Conservation (phyloP, 2,329 filamentous ascomycete genomes). For the Aureobasidium mangrovei region DNA sequence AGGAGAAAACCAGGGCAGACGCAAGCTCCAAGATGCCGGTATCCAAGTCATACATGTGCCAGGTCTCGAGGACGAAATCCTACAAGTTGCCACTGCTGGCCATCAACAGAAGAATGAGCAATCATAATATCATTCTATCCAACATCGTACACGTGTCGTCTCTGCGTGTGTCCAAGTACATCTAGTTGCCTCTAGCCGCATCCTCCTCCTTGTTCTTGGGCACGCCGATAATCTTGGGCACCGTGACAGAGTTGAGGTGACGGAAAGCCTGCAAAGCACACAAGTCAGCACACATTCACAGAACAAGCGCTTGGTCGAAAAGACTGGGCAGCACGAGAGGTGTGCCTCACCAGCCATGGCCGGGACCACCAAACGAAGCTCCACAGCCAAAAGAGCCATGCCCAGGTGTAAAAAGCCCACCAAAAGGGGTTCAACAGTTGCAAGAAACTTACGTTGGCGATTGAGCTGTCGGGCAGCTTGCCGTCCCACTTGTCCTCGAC, state of each 20-base stretch:
- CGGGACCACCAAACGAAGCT: slow-evolving; percentile 33
- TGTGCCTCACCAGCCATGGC: slow-evolving; percentile 32
- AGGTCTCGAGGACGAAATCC: slow-evolving; percentile 72
- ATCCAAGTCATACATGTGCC: slow-evolving; percentile 63
- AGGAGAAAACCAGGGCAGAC: slow-evolving; percentile 65
- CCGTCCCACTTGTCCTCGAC: slow-evolving; percentile 50
- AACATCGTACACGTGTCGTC: slow-evolving; percentile 9
- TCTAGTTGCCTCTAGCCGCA: slow-evolving; percentile 36
- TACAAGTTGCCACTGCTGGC: slow-evolving; percentile 73
- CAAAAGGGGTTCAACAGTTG: slow-evolving; percentile 29
- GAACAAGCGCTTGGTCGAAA: slow-evolving; percentile 1
- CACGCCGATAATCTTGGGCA: slow-evolving; percentile 43
- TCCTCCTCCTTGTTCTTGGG: slow-evolving; percentile 47
- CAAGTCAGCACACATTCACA: slow-evolving; percentile 23
- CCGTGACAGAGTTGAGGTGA: slow-evolving; percentile 43
- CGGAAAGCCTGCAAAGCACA: slow-evolving; percentile 38
- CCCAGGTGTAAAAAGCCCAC: slow-evolving; percentile 32
- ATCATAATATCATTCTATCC: background rate
- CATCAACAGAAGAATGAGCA: slow-evolving; percentile 38
- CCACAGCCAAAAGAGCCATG: slow-evolving; percentile 31
- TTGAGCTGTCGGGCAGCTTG: slow-evolving; percentile 40
- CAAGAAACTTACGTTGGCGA: slow-evolving; percentile 42
- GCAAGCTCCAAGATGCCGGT: slow-evolving; percentile 60
- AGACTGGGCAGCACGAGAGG: slow-evolving; percentile 4
- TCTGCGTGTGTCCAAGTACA: background rate